Evolutionary conservation across 306 rosid genomes (phyloP), one percentile per base, ranked within the genome.

Genomic region (Vachellia collinsii): DNA sequence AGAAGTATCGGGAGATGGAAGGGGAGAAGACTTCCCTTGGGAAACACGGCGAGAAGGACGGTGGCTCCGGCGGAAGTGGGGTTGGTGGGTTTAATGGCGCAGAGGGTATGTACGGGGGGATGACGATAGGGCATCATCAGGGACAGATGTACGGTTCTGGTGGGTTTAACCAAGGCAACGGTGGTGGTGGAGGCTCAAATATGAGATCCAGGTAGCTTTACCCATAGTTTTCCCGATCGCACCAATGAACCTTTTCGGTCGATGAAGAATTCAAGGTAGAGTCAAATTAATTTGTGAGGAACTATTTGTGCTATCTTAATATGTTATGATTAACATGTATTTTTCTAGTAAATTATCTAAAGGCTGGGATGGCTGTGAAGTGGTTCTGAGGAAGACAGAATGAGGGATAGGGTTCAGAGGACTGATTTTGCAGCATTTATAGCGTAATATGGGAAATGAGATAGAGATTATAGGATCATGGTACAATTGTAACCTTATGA

Each of bases 1-100:
- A 86, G 79, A 89, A 88, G 86, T 91, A 87, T 62, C 77, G 95
- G 53, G 95, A 91, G 89, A 38, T 87, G 83, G 91, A 91, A 46
- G 95, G 95, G 19, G 91, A 89, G 76, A 91, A 86, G 84, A 68
- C 51, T n/a, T 39, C 87, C 22, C 3, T 83, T 53, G 92, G 83
- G 17, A 72, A 82, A 50, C 86, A 59, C 0, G 89, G 88, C 5
- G 88, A 86, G 39, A 88, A 80, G 72, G 93, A 88, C 8, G 85
- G 86, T 8, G 86, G 83, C 4, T 76, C 67, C 39, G 79, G 83
- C 12, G 67, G 76, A 8, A 48, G 67, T 48, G 88, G 80, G 17
- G 79, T 75, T 23, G 80, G 77, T 8, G 88, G 82, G 48, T 89
- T 48, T 77, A 87, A 85, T 11, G 93, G 88, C 16, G 86, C 68